Base-by-base conservation (phyloP, 306 rosid genomes). In the Vigna trinervia region DNA sequence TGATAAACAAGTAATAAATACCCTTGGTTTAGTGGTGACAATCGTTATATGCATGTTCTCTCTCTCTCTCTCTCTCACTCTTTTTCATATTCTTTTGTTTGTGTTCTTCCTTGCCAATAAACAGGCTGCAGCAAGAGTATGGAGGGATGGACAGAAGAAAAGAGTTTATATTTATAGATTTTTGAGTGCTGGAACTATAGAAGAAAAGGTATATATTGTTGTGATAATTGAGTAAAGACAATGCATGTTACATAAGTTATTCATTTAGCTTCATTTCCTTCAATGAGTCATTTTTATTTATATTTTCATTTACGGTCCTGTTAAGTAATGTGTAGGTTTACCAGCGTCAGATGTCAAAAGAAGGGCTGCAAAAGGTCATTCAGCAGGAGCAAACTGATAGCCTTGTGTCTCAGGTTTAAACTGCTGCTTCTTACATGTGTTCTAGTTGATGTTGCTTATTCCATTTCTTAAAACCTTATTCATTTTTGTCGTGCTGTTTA, bases 71-170 rank as follows among this genome's bases (percentile, higher is more conserved):
- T 53, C 11, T 14, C 45, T 8, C 45, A 0, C 46, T 41, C 32
- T 30, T 22, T 17, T 19, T 12, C 19, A 41, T 57, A 14, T 60
- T 75, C 71, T 30, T 54, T 39, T 59, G 17, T 83, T 72, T 87
- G 83, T 48, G 54, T 66, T 79, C 70, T 13, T 59, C 67, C 69
- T 75, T 53, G 36, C 74, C 61, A 68, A 81, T 78, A 60, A 76
- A 69, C 76, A 92, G 98, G 98, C 98, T 70, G 98, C 98, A 47
- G 98, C 98, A 82, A 90, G 98, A 87, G 97, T 94, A 53, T 92
- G 97, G 98, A 88, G 98, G 84, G 98, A 94, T 83, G 98, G 98
- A 46, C 98, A 94, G 87, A 94, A 90, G 91, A 94, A 94, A 80
- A 90, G 98, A 88, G 98, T 94, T 73, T 94, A 84, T 69, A 90